Base-by-base conservation (phyloP, 179 eudicot species). In the Silene noctiflora region DNA sequence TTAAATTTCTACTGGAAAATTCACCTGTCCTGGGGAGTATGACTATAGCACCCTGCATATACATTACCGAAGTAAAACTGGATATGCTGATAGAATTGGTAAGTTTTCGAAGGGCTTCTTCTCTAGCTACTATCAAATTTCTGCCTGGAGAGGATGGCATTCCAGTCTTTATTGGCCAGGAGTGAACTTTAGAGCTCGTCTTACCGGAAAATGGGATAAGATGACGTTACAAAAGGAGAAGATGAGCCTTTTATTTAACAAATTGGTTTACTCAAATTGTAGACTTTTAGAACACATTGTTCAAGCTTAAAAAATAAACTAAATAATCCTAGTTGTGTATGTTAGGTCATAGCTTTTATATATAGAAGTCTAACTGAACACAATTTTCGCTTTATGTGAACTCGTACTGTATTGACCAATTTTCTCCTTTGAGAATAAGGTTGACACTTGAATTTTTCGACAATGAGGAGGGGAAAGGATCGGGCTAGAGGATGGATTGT, bases 71-170 rank as follows among this genome's bases (percentile, higher is more conserved):
- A 21, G 86, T 86, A 71, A 84, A 82, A 80, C 48, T 91, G 79
- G 83, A 80, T 72, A 84, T 93, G 90, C 72, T 93, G 78, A 77
- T 89, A 2, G 88, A 90, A 70, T 82, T 95, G 84, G 75, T 91
- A 84, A 86, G 90, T 78, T 89, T 88, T 83, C 86, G 86, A 6
- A 85, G 97, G 51, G 96, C 97, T 69, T 93, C 99, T 83, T 80
- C 97, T 20, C 77, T 71, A 69, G 99, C 99, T 73, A 86, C 84
- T 78, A 83, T 95, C 56, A 29, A 81, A 51, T 91, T 92, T 67
- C 77, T 83, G 1, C 75, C 75, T 29, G 75, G 75, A 55, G 75
- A 72, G 21, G 75, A 72, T 12, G 75, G 75, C 33, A 72, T 72
- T 29, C 75, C 75, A 72, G 75, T 72, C 27, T 72, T 72, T 21